phyloP scores from a whole-genome alignment of 495 filamentous ascomycete genomes.

The Penicillium ucsense region DNA sequence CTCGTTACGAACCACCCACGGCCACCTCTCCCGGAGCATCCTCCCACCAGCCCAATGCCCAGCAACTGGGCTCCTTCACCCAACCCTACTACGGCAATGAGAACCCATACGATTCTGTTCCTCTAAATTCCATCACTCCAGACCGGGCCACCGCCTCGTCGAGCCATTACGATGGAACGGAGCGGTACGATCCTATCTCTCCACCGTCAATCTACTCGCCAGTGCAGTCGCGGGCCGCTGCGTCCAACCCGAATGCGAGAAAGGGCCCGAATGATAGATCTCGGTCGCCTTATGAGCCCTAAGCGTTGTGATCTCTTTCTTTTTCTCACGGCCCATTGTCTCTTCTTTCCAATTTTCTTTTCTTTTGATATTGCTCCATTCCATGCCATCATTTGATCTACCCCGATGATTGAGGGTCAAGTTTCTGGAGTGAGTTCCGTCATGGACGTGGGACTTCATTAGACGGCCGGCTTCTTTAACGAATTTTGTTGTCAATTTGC shows the following conservation, averaged over 20 bases:
- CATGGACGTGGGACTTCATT: no score
- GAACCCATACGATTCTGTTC: conserved; percentile 9
- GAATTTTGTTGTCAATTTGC: no score
- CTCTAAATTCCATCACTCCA: conserved; percentile 1
- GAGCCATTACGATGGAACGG: conserved; percentile 7
- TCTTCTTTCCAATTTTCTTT: no score
- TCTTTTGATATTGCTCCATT: no score
- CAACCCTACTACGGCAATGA: conserved; percentile 8
- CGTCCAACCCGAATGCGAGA: not conserved
- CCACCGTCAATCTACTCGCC: conserved; percentile 14
- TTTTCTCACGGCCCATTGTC: no score
- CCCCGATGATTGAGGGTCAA: no score
- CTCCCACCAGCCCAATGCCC: not conserved
- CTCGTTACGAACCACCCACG: conserved; percentile 14
- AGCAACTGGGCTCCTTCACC: conserved; percentile 4
- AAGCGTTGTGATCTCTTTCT: no score
- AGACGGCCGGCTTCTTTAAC: no score
- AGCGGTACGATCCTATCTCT: conserved; percentile 17
- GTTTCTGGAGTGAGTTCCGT: no score
- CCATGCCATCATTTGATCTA: no score
- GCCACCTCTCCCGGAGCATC: not conserved
- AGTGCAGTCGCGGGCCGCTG: conserved; percentile 1
- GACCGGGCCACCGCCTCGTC: conserved; percentile 6
- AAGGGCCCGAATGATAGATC: not conserved
- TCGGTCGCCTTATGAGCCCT: no score